Evolutionary conservation across 1,139 yeast genomes (phyloP), one percentile per base, ranked within the genome.

Genomic region (Blastobotrys arbuscula): DNA sequence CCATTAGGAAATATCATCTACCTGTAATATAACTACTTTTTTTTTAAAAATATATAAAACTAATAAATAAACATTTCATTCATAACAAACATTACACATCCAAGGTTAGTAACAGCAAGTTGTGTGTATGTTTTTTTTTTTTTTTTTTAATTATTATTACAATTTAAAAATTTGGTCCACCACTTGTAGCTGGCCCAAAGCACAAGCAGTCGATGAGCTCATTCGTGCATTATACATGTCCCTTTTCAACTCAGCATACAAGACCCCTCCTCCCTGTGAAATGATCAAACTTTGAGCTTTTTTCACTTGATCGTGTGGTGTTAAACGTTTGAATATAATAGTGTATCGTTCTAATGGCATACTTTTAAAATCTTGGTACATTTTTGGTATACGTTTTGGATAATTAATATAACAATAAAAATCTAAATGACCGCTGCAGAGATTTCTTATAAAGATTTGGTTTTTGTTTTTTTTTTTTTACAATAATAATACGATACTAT

Each of bases 251-350:
- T 43, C 47, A 19, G 50, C 47, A 40, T 44, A 43, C 26, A 47
- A 38, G 2, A 47, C 47, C 24, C 47, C 50, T 10, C 50, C 50
- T 15, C 50, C 50, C 12, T 43, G 47, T 4, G 18, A 9, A 19
- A 43, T 26, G 33, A 47, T 47, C 20, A 47, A 10, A 13, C 28
- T 13, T 28, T 39, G 45, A 20, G 44, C 50, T 23, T 37, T 39
- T 7, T 35, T 23, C 20, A 47, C 42, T 33, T 47, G 44, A 19
- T 43, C 24, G 34, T 28, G 36, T 2, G 50, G 42, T 2, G 47
- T 40, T 26, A 18, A n/a, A 10, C 26, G 23, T 35, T 47, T 47
- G 44, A 47, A 47, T 15, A 16, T 21, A 20, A 47, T 42, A 7
- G 43, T 34, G 38, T 43, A 47, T 19, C 47, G 46, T 21, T 24